A percentile compares a stretch with the other conserved stretches of the same genome.
These are phyloP conservation scores for Pseudofabraea citricarpa DNA, from an alignment of 2,329 filamentous ascomycete genomes.

Conservation along the genomic window DNA sequence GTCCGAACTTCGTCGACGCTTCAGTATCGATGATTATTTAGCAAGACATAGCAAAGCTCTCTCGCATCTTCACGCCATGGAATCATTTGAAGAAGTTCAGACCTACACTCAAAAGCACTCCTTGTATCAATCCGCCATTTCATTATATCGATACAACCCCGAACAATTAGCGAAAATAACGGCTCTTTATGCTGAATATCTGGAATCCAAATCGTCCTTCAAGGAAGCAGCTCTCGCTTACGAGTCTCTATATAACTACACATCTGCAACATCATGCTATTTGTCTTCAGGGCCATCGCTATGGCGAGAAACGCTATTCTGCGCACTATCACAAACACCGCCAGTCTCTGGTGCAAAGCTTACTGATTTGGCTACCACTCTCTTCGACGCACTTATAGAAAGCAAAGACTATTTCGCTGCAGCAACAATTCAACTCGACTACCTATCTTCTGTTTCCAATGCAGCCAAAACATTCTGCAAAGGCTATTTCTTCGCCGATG, in stretches of 20 bases:
- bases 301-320: constrained; percentile 88
- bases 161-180: constrained; percentile 64
- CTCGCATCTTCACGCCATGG: constrained; percentile 66
- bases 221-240: constrained; percentile 87
- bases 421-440: constrained; percentile 74
- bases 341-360: constrained; percentile 58
- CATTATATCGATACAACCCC: constrained; percentile 78
- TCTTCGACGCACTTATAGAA: constrained; percentile 77
- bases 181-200: constrained; percentile 71
- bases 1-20: constrained; percentile 64
- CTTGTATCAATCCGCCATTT: constrained; percentile 73
- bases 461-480: constrained; percentile 79
- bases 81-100: constrained; percentile 72
- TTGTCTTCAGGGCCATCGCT: constrained; percentile 67
- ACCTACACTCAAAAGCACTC: constrained; percentile 73
- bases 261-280: constrained; percentile 76
- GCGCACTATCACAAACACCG: constrained; percentile 62
- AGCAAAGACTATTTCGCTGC: constrained; percentile 79
- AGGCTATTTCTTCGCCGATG: constrained; percentile 82
- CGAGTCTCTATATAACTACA: constrained; percentile 75
- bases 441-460: constrained; percentile 66
- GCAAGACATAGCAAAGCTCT: constrained; percentile 73
- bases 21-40: constrained; percentile 86
- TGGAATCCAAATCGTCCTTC: constrained; percentile 70
- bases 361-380: constrained; percentile 60